Conservation (phyloP, 345 rosid genomes). For the Eucalyptus melliodora region DNA sequence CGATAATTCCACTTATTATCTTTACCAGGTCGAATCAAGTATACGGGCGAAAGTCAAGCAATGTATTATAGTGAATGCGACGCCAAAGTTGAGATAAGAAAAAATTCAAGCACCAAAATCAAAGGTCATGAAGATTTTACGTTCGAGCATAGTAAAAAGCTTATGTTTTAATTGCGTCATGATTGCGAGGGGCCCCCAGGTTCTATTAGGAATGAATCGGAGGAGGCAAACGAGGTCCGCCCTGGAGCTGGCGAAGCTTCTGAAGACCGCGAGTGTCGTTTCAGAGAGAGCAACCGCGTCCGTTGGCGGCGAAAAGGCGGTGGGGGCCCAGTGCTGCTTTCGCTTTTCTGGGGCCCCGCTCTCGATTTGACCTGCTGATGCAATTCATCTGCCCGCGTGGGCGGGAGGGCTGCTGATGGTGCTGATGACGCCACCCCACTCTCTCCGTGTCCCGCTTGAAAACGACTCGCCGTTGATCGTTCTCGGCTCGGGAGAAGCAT, state of each 20-base stretch:
- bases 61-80: fast-evolving
- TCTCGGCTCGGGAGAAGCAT: neutral
- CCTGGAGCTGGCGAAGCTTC: neutral
- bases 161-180: neutral
- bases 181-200: neutral
- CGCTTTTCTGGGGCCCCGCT: neutral
- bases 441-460: neutral
- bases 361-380: neutral
- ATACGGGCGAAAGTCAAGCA: fast-evolving
- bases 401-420: neutral
- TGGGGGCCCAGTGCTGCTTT: neutral
- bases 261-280: neutral
- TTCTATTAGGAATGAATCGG: neutral
- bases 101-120: too few species aligned
- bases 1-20: too few species aligned
- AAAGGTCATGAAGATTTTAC: fast-evolving
- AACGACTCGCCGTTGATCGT: neutral
- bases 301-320: neutral
- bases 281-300: neutral
- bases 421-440: neutral
- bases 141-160: too few species aligned
- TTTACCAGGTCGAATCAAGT: fast-evolving
- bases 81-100: neutral
- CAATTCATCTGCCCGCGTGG: too few species aligned
- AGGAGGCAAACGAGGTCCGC: neutral